Evolutionary conservation across 1,139 yeast species (phyloP), one percentile per base, ranked within the genome.

Genomic region (Geotrichum histeridarum): DNA sequence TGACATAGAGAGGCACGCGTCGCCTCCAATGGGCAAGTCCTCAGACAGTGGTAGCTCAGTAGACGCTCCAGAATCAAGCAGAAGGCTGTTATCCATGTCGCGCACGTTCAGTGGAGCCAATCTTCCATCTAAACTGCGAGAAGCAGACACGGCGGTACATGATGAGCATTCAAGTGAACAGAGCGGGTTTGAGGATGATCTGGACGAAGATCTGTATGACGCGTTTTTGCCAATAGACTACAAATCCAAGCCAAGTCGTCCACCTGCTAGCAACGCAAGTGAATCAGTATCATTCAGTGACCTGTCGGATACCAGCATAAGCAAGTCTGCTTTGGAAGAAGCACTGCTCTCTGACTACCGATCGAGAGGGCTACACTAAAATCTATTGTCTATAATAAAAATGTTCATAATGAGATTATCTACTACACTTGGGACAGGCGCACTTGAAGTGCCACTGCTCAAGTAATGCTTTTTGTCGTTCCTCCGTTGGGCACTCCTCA

Each of bases 361-460:
- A 27, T 30, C 44, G 18, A 33, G n/a, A n/a, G n/a, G 44, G 15
- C n/a, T 30, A n/a, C 50, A 47, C 30, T 39, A 18, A 14, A 17
- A 27, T 30, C 36, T 9, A 27, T 31, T 30, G 11, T 32, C 12
- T 8, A 8, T 35, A 46, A 8, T 30, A 48, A 17, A 32, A 6
- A 11, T 3, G 48, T 30, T 22, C 44, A 33, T 30, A 32, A 12
- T 15, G 30, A 22, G 47, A 32, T 33, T 47, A 37, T 30, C 44
- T 42, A 15, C 30, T 32, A 31, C 55, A 53, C 39, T 48, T 53
- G 14, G 45, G 41, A 65, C 89, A 84, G 2, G 70, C 72, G 65
- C 89, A 84, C 17, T 71, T 71, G 60, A 84, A 84, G 61, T 81
- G 82, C 89, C 89, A 84, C 62, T 75, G 76, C 2, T 77, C 80